Percentiles rank a stretch among this genome's conserved stretches.
Conservation (phyloP, 106 monocot genomes). For the Allium fistulosum region DNA sequence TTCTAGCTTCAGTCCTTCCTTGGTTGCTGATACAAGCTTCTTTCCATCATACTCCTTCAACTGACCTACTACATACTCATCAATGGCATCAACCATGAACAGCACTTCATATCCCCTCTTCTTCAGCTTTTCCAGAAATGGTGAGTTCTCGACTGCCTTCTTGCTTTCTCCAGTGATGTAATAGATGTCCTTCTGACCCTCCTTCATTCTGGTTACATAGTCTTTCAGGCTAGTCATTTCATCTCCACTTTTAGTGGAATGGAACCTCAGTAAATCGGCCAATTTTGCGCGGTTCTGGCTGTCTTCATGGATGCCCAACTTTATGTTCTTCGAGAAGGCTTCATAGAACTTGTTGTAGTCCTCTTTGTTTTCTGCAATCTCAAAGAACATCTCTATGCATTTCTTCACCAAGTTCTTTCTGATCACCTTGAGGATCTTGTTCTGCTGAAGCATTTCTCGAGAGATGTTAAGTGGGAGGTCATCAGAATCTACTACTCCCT, state of each 20-base stretch:
- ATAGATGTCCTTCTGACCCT: slow-evolving; percentile 42
- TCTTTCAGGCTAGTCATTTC: slow-evolving; percentile 43
- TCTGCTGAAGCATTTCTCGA: slow-evolving; percentile 36
- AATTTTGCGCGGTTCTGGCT: slow-evolving; percentile 20
- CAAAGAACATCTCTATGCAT: slow-evolving; percentile 29
- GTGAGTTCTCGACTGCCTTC: slow-evolving; percentile 46
- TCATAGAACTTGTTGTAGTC: slow-evolving; percentile 49
- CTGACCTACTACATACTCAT: slow-evolving; percentile 37
- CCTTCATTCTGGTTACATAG: slow-evolving; percentile 47
- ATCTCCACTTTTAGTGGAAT: slow-evolving; percentile 43
- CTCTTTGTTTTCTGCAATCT: slow-evolving; percentile 41
- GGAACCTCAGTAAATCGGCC: slow-evolving; percentile 18
- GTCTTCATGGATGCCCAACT: slow-evolving; percentile 28
- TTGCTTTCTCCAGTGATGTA: slow-evolving; percentile 46
- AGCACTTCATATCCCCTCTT: slow-evolving; percentile 45
- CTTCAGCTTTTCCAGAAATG: slow-evolving; percentile 38
- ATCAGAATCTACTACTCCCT: slow-evolving; percentile 43
- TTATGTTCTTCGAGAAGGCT: slow-evolving; percentile 39
- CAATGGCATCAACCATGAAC: slow-evolving; percentile 47
- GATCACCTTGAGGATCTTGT: slow-evolving; percentile 40
- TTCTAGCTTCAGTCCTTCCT: slow-evolving; percentile 40
- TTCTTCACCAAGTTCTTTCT: slow-evolving; percentile 38
- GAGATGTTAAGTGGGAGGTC: slow-evolving; percentile 47
- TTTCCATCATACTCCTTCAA: slow-evolving; percentile 46
- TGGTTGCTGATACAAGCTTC: slow-evolving; percentile 39